Evolutionary conservation across 2,329 filamentous ascomycete species (phyloP), one percentile per base, ranked within the genome.

Genomic region (Fusarium armeniacum): DNA sequence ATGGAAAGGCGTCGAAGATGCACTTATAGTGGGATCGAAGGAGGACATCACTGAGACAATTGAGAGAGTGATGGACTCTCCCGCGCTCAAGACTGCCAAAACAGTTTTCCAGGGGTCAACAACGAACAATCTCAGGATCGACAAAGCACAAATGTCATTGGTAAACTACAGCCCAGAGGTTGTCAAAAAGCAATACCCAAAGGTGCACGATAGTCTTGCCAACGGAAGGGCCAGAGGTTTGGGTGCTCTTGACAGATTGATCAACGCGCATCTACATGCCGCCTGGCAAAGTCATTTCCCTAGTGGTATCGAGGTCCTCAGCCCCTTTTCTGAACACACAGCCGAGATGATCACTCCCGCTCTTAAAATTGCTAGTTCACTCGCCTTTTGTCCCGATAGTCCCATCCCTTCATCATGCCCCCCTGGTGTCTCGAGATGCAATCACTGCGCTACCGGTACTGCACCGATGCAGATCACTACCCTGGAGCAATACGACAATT

Each of bases 251-350:
- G 91, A 91, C 62, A 83, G 87, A 46, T 86, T 98, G 62, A 92
- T 98, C 77, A 94, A 92, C 75, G 87, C 90, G 3, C 96, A 98
- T 78, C 85, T 98, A 6, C 94, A 98, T 77, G 86, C 86, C 56
- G 91, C 90, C 13, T 98, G 96, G 88, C 93, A 97, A 76, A 92
- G 91, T 72, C 85, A 85, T 24, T 97, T 96, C 78, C 83, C 87
- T 2, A 85, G 87, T 40, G 95, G 96, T 32, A 91, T 98, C 60
- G 87, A 90, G 7, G 89, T 98, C 5, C 83, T 97, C 44, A 94
- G 97, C 77, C 94, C 95, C 0, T 85, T 92, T 22, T 87, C 92
- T 2, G 83, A 91, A 53, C 89, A 94, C 77, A 95, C 92, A 40
- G 92, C 91, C 2, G 85, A 89, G 18, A 84, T 97, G 72, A 85